Evolutionary conservation across 192 early-diverging fungal genomes (phyloP).

Genomic region (Pecoramyces ruminantium): DNA sequence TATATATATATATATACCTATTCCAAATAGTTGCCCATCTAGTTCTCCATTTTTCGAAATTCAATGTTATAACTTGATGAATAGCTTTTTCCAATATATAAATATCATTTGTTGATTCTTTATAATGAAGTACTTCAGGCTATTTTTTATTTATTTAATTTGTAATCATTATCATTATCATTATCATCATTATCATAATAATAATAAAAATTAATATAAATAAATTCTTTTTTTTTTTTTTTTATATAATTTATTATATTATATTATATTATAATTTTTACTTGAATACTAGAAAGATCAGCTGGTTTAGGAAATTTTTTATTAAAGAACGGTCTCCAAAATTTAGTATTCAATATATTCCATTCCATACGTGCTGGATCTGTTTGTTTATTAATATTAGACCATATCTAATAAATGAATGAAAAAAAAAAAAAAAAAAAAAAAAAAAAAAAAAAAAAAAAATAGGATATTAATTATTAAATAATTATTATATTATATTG

Average conservation of each 20-base stretch:
- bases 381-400: constrained; percentile 19
- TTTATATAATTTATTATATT: no score
- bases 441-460: no score
- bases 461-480: no score
- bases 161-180: no score
- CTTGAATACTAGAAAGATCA: constrained; percentile 10
- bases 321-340: constrained; percentile 19
- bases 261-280: constrained; percentile 1
- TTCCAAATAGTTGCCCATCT: constrained; percentile 32
- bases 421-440: no score
- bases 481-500: no score
- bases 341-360: constrained; percentile 5
- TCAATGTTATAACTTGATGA: constrained; percentile 16
- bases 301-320: neutral
- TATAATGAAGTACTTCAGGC: constrained; percentile 14
- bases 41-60: constrained; percentile 26
- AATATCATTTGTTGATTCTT: constrained; percentile 6
- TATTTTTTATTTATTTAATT: neutral
- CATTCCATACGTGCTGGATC: constrained; percentile 19
- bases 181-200: no score
- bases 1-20: constrained; percentile 9
- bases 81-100: constrained; percentile 18
- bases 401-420: no score
- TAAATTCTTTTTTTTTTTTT: no score
- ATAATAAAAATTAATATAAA: no score